Evolutionary conservation across 768 basidiomycete species (phyloP), one percentile per base, ranked within the genome.

Genomic region (Gyrodon lividus): DNA sequence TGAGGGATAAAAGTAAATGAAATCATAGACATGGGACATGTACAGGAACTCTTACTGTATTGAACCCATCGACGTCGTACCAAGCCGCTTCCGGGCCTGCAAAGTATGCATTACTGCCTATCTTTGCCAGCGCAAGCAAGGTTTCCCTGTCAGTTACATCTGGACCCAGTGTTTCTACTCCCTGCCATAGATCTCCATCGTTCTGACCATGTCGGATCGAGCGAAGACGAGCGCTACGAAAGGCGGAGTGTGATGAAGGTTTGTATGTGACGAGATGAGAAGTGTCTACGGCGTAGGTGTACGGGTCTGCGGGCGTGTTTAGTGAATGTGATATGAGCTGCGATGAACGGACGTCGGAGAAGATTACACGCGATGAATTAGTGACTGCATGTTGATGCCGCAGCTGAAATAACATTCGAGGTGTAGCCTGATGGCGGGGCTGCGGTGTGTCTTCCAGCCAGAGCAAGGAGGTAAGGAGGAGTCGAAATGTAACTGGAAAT

Each of bases 101-200:
- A 4, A 71, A 69, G 64, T 98, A 98, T 2, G 94, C 85, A 64
- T 97, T 92, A 51, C 76, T 82, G 10, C 88, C 82, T 89, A 98
- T 98, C 80, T 89, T 92, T 17, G 90, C 93, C 14, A 98, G 75
- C 23, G 81, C 72, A 12, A 84, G 76, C 6, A 98, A 68, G 1
- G 91, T 87, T 59, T 84, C 78, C 30, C 88, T 79, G 59, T 84
- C 82, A 16, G 74, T 72, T 4, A 89, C 77, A 61, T 97, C 86
- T 2, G 95, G 95, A 1, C 79, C 84, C 5, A 65, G 61, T 0
- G 89, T 76, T 31, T 87, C 79, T 20, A 76, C 75, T 40, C 82
- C 78, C 13, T 82, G 71, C 93, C 94, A 96, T 9, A 72, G 63
- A 23, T 82, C 48, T 3, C 64, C 55, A 14, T 71, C 69, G 44